These are phyloP conservation scores for Ceratocystis variospora DNA, from an alignment of 2,329 filamentous ascomycete species.

Conservation along the genomic window DNA sequence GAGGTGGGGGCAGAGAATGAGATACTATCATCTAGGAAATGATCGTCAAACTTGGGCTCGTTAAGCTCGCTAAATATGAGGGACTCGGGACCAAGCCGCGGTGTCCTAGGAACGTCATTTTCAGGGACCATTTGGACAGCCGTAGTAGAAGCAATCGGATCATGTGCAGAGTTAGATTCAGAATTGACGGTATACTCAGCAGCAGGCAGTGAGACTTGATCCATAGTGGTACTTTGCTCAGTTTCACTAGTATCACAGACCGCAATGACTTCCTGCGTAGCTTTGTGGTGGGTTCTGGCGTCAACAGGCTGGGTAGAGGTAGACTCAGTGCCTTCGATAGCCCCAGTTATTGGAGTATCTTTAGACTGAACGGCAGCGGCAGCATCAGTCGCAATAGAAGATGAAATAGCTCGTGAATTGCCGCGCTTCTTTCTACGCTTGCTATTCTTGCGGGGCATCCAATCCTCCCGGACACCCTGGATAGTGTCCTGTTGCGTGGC, in stretches of 20 bases:
- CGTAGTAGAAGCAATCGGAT: not conserved
- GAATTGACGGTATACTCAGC: not conserved
- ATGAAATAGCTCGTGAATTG: not conserved
- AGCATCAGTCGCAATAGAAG: not conserved
- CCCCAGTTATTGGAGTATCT: not conserved
- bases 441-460: conserved; percentile 13
- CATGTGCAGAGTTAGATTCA: not conserved
- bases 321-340: not conserved
- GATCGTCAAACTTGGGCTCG: conserved; percentile 16
- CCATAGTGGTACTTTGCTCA: not conserved
- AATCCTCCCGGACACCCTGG: conserved; percentile 12
- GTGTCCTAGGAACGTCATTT: conserved; percentile 9
- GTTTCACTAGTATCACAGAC: not conserved
- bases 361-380: not conserved
- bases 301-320: not conserved
- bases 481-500: not conserved
- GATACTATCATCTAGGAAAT: conserved; percentile 11
- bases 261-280: not conserved
- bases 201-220: not conserved
- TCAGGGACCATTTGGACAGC: not conserved
- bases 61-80: conserved; percentile 13
- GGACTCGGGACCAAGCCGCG: conserved; percentile 18
- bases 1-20: conserved; percentile 14
- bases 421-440: conserved; percentile 9
- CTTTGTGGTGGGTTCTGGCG: not conserved